Conservation (phyloP, 163 green algal genomes). For the Trebouxia gelatinosa region DNA sequence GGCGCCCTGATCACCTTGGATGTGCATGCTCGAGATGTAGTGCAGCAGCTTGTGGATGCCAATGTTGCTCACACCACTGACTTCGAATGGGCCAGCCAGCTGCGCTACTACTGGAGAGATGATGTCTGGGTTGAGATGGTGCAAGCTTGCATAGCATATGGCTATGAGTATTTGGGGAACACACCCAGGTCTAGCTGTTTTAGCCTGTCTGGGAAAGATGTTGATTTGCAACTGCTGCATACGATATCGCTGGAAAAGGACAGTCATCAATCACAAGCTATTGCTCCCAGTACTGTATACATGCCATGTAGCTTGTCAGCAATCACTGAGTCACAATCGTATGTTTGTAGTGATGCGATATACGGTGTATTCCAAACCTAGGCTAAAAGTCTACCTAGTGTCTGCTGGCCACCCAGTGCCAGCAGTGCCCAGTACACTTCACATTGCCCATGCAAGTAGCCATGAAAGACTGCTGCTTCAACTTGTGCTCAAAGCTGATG, state of each 20-base stretch:
- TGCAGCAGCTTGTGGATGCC: slow-evolving; percentile 62
- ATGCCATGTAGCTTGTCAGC: too few species aligned
- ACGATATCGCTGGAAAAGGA: background rate
- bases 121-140: slow-evolving; percentile 80
- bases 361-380: slow-evolving; percentile 54
- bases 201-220: slow-evolving; percentile 12
- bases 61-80: slow-evolving; percentile 49
- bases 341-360: slow-evolving; percentile 38
- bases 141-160: slow-evolving; percentile 75
- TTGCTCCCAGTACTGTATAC: background rate
- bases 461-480: too few species aligned
- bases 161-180: slow-evolving; percentile 87
- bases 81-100: slow-evolving; percentile 80
- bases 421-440: too few species aligned
- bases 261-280: background rate
- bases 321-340: too few species aligned
- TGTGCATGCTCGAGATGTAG: slow-evolving; percentile 81
- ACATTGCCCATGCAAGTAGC: too few species aligned
- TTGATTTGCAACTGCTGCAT: slow-evolving; percentile 58
- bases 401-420: slow-evolving; percentile 46
- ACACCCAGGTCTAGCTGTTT: slow-evolving; percentile 76
- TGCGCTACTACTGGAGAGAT: slow-evolving; percentile 72
- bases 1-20: slow-evolving; percentile 87
- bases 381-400: slow-evolving; percentile 43
- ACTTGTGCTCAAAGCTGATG: too few species aligned